Base-by-base conservation (phyloP, 2,329 filamentous ascomycete genomes). In the Daldinia sp. region DNA sequence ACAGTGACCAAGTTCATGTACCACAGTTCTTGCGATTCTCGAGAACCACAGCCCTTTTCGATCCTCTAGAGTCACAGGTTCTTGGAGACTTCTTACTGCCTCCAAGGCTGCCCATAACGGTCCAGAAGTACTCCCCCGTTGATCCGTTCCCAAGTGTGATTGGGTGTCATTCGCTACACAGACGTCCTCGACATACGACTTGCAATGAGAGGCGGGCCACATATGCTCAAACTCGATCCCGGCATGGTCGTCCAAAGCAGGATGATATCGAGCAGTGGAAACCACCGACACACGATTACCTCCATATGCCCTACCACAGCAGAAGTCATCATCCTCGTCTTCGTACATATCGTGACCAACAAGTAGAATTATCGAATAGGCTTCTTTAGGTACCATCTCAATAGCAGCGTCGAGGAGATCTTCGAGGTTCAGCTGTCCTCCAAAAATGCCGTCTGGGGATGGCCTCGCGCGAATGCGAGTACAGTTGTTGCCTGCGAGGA, bases 1-100 rank as follows among this genome's bases (percentile, higher is more conserved):
- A 73, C 89, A 92, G 75, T 92, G 90, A 0, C 89, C 88, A 0
- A 92, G 78, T 73, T 93, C 90, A 74, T 92, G 90, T 1, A 84
- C 83, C 1, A 85, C 86, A 0, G 90, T 91, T 56, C 85, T 85
- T 59, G 82, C 88, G 2, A 88, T 76, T 10, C 86, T 82, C 9
- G 83, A 83, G 13, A 92, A 83, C 88, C 89, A 92, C 1, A 90
- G 74, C 0, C 78, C 82, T 0, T 77, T 73, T 0, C 80, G 65
- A 1, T 78, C 77, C 0, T 76, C 63, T 6, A 64, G 35, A 3
- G 78, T 74, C 30, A 61, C 65, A 3, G 75, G 70, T 12, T 76
- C 58, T 4, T 71, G 67, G 6, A 69, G 62, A 3, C 41, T 42
- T 7, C 60, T 69, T 4, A 73, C 71, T 4, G 77, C 77, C 20